Conservation (phyloP, 1,139 yeast genomes). For the Protomyces inundatus region DNA sequence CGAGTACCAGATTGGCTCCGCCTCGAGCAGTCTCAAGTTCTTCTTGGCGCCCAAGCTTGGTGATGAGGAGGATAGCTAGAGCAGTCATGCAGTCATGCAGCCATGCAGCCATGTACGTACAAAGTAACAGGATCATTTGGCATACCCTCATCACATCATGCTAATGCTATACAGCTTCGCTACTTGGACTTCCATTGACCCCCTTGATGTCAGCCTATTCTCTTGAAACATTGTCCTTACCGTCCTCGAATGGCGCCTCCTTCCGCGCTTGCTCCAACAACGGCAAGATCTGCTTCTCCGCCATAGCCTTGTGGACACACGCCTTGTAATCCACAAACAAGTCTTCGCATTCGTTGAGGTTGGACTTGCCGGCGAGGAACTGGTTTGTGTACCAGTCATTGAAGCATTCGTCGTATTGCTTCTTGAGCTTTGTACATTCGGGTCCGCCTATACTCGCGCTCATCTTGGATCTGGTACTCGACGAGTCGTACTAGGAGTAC, state of each 20-base stretch:
- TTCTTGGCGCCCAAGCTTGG: constrained; percentile 97
- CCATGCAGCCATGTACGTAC: not conserved
- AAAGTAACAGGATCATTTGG: not conserved
- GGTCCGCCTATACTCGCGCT: constrained; percentile 27
- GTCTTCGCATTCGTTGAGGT: constrained; percentile 28
- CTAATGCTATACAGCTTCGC: not conserved
- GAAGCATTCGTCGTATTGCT: constrained; percentile 30
- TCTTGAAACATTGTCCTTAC: not conserved
- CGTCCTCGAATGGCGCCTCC: constrained; percentile 26
- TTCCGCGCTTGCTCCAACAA: constrained; percentile 27
- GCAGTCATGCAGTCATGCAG: not conserved
- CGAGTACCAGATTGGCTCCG: constrained; percentile 62
- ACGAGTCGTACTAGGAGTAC: too few relatives aligned
- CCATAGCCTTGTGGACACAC: constrained; percentile 26
- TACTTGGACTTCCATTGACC: not conserved
- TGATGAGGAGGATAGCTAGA: constrained; percentile 55
- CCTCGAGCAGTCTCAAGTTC: constrained; percentile 76
- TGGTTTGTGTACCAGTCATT: constrained; percentile 30
- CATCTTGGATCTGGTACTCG: too few relatives aligned
- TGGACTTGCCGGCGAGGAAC: constrained; percentile 27
- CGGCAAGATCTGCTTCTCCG: constrained; percentile 23
- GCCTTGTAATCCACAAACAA: constrained; percentile 27
- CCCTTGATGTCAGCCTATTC: not conserved
- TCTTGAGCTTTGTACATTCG: constrained; percentile 28
- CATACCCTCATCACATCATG: not conserved